Conservation (phyloP, 495 filamentous ascomycete genomes). For the Lasiosphaeria ovina region DNA sequence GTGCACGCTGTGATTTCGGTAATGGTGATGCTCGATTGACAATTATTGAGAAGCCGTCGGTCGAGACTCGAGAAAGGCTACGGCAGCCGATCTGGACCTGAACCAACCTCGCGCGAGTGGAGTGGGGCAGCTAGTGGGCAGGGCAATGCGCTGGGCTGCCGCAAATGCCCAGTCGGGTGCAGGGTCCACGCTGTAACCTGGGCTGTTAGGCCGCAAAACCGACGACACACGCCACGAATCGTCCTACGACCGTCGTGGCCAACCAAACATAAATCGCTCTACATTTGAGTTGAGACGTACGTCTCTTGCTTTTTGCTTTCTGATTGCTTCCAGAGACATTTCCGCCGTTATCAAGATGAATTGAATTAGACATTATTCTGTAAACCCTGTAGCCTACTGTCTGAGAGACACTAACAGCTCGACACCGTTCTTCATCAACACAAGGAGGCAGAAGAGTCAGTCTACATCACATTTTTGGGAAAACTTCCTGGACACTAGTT, state of each 20-base stretch:
- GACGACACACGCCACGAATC: no score
- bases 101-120: background rate
- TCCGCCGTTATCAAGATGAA: no score
- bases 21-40: background rate
- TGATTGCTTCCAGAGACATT: no score
- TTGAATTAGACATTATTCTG: no score
- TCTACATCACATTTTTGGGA: conserved; percentile 38
- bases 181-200: background rate
- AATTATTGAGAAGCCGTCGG: background rate
- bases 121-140: conserved; percentile 1
- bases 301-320: no score
- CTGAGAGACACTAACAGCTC: no score
- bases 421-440: background rate
- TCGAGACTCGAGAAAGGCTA: background rate
- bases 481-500: conserved; percentile 29
- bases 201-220: background rate
- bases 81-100: background rate
- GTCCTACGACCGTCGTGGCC: no score
- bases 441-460: conserved; percentile 20
- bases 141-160: background rate
- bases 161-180: background rate
- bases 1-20: background rate
- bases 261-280: no score
- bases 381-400: no score
- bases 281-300: no score